These are phyloP conservation scores for Teratosphaeria pseudoeucalypti DNA, from an alignment of 2,329 filamentous ascomycete species.

Conservation along the genomic window DNA sequence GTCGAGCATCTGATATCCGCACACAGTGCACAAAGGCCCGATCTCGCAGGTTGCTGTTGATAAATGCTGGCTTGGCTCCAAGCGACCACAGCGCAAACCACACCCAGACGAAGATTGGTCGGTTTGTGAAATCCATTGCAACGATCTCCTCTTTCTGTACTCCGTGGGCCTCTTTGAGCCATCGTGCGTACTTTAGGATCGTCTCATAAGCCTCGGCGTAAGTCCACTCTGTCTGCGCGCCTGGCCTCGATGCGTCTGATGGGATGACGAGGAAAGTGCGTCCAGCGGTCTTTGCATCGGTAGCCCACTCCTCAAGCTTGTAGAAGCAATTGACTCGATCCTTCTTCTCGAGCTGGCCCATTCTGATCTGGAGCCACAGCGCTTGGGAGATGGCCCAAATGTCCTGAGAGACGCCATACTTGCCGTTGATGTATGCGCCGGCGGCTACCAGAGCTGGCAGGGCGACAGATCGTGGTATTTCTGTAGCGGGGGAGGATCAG, in stretches of 20 bases:
- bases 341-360: conserved; percentile 22
- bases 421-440: conserved; percentile 71
- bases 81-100: conserved; percentile 73
- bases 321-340: conserved; percentile 67
- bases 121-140: conserved; percentile 73
- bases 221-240: conserved; percentile 43
- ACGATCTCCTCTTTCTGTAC: conserved; percentile 66
- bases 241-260: conserved; percentile 10
- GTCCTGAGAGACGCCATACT: conserved; percentile 58
- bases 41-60: conserved; percentile 75
- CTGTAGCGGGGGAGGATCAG: conserved; percentile 1
- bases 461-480: conserved; percentile 7
- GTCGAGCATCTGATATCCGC: conserved; percentile 51
- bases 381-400: conserved; percentile 38
- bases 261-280: conserved; percentile 23
- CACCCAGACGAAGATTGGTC: conserved; percentile 64
- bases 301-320: conserved; percentile 56
- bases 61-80: conserved; percentile 71
- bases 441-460: conserved; percentile 48
- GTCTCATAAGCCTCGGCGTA: conserved; percentile 66
- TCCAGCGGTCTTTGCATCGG: conserved; percentile 35
- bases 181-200: conserved; percentile 62
- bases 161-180: conserved; percentile 55
- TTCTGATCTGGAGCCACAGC: conserved; percentile 41
- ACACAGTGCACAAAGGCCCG: conserved; percentile 66